Percentiles rank a stretch among this genome's conserved stretches.
phyloP scores from a whole-genome alignment of 2,329 filamentous ascomycete genomes.

The Grosmannia serpens region DNA sequence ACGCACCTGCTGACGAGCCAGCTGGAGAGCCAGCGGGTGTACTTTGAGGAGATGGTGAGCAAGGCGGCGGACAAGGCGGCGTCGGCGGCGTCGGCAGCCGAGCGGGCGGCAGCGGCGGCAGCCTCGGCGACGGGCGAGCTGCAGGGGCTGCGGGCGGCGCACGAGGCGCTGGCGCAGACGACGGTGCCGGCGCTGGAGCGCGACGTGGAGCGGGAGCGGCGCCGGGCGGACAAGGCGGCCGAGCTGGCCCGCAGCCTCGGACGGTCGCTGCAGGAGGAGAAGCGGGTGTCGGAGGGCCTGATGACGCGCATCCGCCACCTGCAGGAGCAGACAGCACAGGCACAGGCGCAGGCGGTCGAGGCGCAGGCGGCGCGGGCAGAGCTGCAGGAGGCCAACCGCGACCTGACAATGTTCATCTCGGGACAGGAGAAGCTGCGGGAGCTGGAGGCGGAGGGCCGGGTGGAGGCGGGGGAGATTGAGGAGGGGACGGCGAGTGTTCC shows the following conservation, averaged over 20 bases:
- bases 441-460: constrained; percentile 47
- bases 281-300: constrained; percentile 68
- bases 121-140: constrained; percentile 39
- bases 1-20: constrained; percentile 88
- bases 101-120: constrained; percentile 43
- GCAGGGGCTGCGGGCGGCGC: constrained; percentile 38
- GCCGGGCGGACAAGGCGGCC: constrained; percentile 59
- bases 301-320: constrained; percentile 72
- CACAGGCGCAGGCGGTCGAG: constrained; percentile 45
- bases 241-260: constrained; percentile 65
- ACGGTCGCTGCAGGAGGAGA: constrained; percentile 74
- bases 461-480: constrained; percentile 59
- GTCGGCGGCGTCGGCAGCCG: constrained; percentile 56
- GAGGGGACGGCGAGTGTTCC: constrained; percentile 60
- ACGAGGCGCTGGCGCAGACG: constrained; percentile 38
- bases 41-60: constrained; percentile 86
- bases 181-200: constrained; percentile 60
- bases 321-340: constrained; percentile 45
- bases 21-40: constrained; percentile 81
- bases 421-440: constrained; percentile 70
- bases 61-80: constrained; percentile 84
- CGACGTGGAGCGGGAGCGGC: constrained; percentile 57
- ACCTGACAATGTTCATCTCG: constrained; percentile 78
- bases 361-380: constrained; percentile 57
- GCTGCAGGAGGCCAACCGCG: constrained; percentile 74